Evolutionary conservation across 352 stramenopile genomes (phyloP).

Genomic region (Phytopythium oedochilum): DNA sequence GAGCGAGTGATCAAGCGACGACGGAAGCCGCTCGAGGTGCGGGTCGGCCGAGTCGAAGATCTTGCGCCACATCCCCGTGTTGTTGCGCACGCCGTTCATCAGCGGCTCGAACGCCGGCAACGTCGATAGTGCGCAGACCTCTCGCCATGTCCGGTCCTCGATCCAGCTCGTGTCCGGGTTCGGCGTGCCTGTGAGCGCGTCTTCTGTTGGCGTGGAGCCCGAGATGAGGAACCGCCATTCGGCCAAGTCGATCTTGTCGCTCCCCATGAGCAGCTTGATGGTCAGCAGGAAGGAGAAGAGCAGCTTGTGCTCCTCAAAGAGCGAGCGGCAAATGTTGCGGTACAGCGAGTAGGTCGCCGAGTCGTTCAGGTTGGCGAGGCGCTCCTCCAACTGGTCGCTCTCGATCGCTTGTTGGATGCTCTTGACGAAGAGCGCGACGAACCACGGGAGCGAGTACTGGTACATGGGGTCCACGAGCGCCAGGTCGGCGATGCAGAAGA

Average conservation of each 20-base stretch:
- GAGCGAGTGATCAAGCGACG: constrained; percentile 49
- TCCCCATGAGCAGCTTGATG: constrained; percentile 80
- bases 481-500: constrained; percentile 91
- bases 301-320: constrained; percentile 94
- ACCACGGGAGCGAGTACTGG: constrained; percentile 93
- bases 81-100: constrained; percentile 10
- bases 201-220: constrained; percentile 46
- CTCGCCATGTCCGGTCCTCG: constrained; percentile 25
- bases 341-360: constrained; percentile 94
- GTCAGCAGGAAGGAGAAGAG: constrained; percentile 91
- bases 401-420: constrained; percentile 79
- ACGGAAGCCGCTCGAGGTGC: constrained; percentile 68
- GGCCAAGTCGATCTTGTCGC: constrained; percentile 75
- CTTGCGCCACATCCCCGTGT: constrained; percentile 46
- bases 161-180: constrained; percentile 25
- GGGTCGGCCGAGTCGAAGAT: constrained; percentile 85
- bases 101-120: constrained; percentile 62
- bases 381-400: constrained; percentile 56
- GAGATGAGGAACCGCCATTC: constrained; percentile 94
- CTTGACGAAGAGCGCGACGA: constrained; percentile 89
- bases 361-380: constrained; percentile 88
- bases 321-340: constrained; percentile 90
- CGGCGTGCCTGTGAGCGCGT: constrained; percentile 5
- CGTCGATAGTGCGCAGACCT: constrained; percentile 65
- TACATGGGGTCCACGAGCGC: constrained; percentile 88